Evolutionary conservation across 2,329 filamentous ascomycete genomes (phyloP).

Genomic region (Epichloe sp.): DNA sequence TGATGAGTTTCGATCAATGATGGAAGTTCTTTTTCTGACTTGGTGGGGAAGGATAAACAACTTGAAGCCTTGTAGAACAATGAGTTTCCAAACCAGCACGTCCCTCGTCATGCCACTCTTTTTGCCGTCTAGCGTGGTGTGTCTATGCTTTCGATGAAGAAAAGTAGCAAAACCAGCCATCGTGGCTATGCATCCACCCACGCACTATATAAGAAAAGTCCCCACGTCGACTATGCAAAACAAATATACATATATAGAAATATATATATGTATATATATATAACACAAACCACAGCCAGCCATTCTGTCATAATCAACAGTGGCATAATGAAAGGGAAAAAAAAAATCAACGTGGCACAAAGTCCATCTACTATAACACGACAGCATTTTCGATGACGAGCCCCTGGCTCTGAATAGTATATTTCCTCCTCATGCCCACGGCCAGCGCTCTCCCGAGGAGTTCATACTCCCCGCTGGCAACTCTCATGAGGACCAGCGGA

Average conservation of each 20-base stretch:
- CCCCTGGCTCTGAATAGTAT: slow-evolving; percentile 70
- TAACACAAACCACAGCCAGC: too few relatives aligned
- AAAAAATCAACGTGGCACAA: neutral
- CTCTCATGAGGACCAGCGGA: slow-evolving; percentile 71
- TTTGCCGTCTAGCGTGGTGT: neutral
- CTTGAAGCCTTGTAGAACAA: neutral
- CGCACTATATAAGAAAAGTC: neutral
- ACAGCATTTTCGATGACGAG: slow-evolving; percentile 67
- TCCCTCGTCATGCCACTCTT: neutral
- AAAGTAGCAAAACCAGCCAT: neutral
- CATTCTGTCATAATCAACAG: too few relatives aligned
- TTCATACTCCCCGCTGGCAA: slow-evolving; percentile 47
- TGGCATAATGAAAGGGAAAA: neutral
- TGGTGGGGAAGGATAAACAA: neutral
- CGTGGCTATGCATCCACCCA: neutral
- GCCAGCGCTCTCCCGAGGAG: slow-evolving; percentile 49
- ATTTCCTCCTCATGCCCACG: slow-evolving; percentile 65
- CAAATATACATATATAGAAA: too few relatives aligned
- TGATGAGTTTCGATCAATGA: neutral
- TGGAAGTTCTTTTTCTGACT: neutral
- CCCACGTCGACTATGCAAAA: too few relatives aligned
- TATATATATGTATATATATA: too few relatives aligned
- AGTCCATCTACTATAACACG: slow-evolving; percentile 28
- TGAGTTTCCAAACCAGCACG: neutral
- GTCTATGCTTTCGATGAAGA: neutral